A percentile compares a stretch with the other conserved stretches of the same genome.
These are phyloP conservation scores for Colletotrichum tabaci DNA, from an alignment of 2,329 filamentous ascomycete genomes.

Conservation along the genomic window DNA sequence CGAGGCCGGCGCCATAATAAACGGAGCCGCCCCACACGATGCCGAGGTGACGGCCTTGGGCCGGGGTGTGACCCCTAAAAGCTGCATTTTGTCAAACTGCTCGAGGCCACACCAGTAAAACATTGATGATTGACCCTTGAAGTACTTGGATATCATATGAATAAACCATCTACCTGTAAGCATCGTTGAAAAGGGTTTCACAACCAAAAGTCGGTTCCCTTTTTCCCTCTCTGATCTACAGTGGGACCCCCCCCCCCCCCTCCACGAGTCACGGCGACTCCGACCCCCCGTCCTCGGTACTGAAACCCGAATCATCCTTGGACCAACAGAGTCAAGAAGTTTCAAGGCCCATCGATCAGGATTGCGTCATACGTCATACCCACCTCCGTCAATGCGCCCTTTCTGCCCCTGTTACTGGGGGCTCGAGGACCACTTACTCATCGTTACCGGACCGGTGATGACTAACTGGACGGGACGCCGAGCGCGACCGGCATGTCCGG, in stretches of 20 bases:
- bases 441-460: slow-evolving; percentile 16
- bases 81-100: background rate
- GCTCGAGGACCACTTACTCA: background rate
- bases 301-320: slow-evolving; percentile 12
- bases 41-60: slow-evolving; percentile 23
- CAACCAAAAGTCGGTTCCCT: too few relatives aligned
- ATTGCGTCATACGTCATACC: slow-evolving; percentile 32
- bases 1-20: slow-evolving; percentile 18
- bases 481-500: slow-evolving; percentile 11
- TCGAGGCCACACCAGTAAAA: too few relatives aligned
- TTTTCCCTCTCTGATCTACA: too few relatives aligned
- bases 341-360: slow-evolving; percentile 1
- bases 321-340: background rate
- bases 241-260: background rate
- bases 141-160: too few relatives aligned
- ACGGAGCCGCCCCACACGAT: slow-evolving; percentile 20
- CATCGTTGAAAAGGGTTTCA: too few relatives aligned
- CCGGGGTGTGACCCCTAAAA: background rate
- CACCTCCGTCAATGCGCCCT: background rate
- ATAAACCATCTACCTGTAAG: too few relatives aligned
- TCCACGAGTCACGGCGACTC: slow-evolving; percentile 9
- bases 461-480: slow-evolving; percentile 16
- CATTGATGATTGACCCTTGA: too few relatives aligned
- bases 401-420: background rate
- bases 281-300: slow-evolving; percentile 34